A percentile compares a stretch with the other conserved stretches of the same genome.
phyloP scores from a whole-genome alignment of 805 yeast species.

The Ogataea polymorpha region DNA sequence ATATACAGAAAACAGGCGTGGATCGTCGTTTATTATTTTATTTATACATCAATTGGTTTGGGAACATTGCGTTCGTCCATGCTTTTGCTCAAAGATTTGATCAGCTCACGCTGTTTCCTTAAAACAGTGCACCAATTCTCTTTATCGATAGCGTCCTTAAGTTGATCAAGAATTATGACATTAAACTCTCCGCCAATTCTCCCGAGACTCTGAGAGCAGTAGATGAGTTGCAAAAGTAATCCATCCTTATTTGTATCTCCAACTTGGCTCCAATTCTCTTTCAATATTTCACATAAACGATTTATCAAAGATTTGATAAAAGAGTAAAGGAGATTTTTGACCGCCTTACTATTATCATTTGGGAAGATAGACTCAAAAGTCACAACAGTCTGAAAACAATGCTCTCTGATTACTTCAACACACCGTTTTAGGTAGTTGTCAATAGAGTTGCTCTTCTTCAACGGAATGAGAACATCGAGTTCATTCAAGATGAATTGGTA shows the following conservation, averaged over 20 bases:
- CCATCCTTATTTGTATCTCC: conserved; percentile 53
- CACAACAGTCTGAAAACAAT: conserved; percentile 68
- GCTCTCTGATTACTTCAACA: conserved; percentile 83
- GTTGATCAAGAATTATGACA: conserved; percentile 41
- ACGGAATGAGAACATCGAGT: conserved; percentile 53
- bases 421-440: conserved; percentile 71
- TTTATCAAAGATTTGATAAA: conserved; percentile 35
- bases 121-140: conserved; percentile 42
- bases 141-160: conserved; percentile 34
- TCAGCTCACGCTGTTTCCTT: conserved; percentile 41
- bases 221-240: conserved; percentile 74
- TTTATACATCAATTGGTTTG: neutral
- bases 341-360: conserved; percentile 26
- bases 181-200: conserved; percentile 72
- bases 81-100: conserved; percentile 24
- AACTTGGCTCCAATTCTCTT: conserved; percentile 32
- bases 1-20: neutral
- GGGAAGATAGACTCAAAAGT: conserved; percentile 64
- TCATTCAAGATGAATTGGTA: conserved; percentile 64
- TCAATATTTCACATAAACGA: conserved; percentile 32
- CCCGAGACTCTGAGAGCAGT: conserved; percentile 83
- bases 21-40: neutral
- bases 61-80: conserved; percentile 2
- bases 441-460: conserved; percentile 47
- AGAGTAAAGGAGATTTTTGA: conserved; percentile 35